Evolutionary conservation across 2,329 filamentous ascomycete species (phyloP).

Genomic region (Ophiostoma sp.): DNA sequence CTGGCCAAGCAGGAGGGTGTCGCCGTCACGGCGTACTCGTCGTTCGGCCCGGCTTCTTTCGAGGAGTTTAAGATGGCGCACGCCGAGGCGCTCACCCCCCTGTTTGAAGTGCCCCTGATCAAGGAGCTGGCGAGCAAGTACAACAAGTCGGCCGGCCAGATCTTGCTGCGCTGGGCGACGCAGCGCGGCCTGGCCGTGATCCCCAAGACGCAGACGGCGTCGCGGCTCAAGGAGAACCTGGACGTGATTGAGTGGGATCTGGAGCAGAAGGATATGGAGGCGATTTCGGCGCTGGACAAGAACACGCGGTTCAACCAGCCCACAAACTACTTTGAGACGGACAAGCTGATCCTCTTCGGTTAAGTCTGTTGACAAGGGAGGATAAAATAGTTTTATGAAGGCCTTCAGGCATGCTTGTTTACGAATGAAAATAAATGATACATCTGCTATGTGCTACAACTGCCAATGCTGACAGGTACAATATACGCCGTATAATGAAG

Average conservation of each 20-base stretch:
- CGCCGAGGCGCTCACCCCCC: slow-evolving; percentile 57
- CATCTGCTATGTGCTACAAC: neutral
- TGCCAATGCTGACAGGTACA: neutral
- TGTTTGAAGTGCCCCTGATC: slow-evolving; percentile 69
- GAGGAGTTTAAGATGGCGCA: slow-evolving; percentile 72
- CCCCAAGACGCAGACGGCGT: slow-evolving; percentile 61
- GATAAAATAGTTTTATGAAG: neutral
- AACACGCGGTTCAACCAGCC: slow-evolving; percentile 64
- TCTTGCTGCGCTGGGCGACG: slow-evolving; percentile 84
- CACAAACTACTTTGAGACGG: slow-evolving; percentile 52
- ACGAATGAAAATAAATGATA: neutral
- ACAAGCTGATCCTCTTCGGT: slow-evolving; percentile 59
- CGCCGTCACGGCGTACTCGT: slow-evolving; percentile 78
- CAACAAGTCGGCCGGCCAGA: slow-evolving; percentile 72
- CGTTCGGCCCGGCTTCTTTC: slow-evolving; percentile 78
- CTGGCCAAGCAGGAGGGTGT: slow-evolving; percentile 71
- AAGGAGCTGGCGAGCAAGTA: slow-evolving; percentile 67
- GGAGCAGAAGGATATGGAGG: slow-evolving; percentile 54
- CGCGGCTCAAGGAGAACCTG: slow-evolving; percentile 55
- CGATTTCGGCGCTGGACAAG: slow-evolving; percentile 55
- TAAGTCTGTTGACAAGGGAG: slow-evolving; percentile 36
- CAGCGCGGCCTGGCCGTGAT: slow-evolving; percentile 80
- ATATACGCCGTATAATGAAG: too few species aligned
- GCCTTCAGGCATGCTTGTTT: neutral
- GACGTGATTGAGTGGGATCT: slow-evolving; percentile 58